A percentile compares a stretch with the other conserved stretches of the same genome.
phyloP scores from a whole-genome alignment of 371 early-diverging fungal species.

The Rhizopus stolonifer region DNA sequence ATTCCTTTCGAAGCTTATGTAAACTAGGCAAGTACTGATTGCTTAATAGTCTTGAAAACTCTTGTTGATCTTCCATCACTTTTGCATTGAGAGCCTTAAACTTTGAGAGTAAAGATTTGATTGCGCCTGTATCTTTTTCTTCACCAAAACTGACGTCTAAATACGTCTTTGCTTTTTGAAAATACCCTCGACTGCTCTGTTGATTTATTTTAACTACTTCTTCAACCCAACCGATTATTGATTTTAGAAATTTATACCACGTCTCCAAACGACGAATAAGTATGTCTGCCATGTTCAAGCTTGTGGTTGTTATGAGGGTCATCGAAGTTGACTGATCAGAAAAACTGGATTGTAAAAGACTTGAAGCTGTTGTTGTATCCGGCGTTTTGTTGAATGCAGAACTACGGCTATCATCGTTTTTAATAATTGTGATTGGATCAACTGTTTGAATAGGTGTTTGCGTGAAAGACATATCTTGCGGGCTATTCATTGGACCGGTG shows the following conservation, averaged over 20 bases:
- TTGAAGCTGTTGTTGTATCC: neutral
- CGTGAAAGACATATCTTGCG: neutral
- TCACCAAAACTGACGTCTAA: constrained; percentile 7
- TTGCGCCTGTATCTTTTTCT: neutral
- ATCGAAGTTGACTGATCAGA: neutral
- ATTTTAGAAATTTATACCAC: constrained; percentile 32
- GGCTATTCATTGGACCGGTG: neutral
- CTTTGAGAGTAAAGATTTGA: constrained; percentile 25
- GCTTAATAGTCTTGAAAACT: constrained; percentile 24
- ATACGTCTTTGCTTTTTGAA: constrained; percentile 25
- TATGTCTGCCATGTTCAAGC: constrained; percentile 34
- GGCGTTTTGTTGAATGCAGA: constrained; percentile 10
- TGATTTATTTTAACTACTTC: constrained; percentile 30
- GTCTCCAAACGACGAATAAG: constrained; percentile 31
- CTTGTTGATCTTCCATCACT: constrained; percentile 32
- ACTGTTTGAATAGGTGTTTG: constrained; percentile 18
- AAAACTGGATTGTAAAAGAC: neutral
- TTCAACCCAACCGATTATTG: constrained; percentile 32
- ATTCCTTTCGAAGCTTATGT: constrained; percentile 27
- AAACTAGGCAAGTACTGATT: constrained; percentile 26
- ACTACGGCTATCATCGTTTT: constrained; percentile 13
- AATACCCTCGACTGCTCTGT: constrained; percentile 31
- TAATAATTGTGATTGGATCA: neutral
- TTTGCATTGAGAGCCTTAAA: constrained; percentile 28
- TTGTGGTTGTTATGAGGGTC: neutral